Conservation (phyloP, 164 flowering plant genomes). For the Annona cherimola region DNA sequence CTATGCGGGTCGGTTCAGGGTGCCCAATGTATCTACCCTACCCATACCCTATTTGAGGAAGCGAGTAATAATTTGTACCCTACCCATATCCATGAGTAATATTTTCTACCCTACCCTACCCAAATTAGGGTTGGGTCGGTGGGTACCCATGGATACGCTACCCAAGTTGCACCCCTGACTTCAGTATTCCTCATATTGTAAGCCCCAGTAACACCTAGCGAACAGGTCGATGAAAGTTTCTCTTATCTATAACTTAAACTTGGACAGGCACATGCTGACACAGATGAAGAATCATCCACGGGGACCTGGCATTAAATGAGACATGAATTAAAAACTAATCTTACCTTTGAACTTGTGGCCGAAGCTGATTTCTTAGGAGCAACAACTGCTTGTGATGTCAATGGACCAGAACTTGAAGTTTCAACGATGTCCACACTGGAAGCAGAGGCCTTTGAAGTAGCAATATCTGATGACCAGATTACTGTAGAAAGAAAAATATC, state of each 20-base stretch:
- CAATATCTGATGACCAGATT: conserved; percentile 13
- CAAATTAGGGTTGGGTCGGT: too few relatives aligned
- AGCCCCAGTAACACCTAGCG: too few relatives aligned
- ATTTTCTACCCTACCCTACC: too few relatives aligned
- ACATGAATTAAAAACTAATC: background rate
- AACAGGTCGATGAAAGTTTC: background rate
- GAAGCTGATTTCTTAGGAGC: conserved; percentile 25
- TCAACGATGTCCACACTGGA: conserved; percentile 21
- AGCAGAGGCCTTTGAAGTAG: conserved; percentile 19
- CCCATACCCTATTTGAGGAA: too few relatives aligned
- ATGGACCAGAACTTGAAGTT: conserved; percentile 20
- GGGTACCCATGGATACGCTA: too few relatives aligned
- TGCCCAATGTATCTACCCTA: too few relatives aligned
- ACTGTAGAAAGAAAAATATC: conserved; percentile 22
- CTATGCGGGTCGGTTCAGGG: too few relatives aligned
- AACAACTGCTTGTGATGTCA: conserved; percentile 24
- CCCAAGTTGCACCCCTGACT: too few relatives aligned
- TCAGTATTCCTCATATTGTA: too few relatives aligned
- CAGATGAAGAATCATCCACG: background rate
- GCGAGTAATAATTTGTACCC: too few relatives aligned
- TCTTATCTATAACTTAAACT: background rate
- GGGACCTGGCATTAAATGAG: background rate
- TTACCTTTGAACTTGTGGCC: conserved; percentile 44
- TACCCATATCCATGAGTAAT: too few relatives aligned
- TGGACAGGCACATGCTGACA: background rate